These are phyloP conservation scores for Pseudophaeomoniella oleicola DNA, from an alignment of 2,329 filamentous ascomycete genomes.

Conservation along the genomic window DNA sequence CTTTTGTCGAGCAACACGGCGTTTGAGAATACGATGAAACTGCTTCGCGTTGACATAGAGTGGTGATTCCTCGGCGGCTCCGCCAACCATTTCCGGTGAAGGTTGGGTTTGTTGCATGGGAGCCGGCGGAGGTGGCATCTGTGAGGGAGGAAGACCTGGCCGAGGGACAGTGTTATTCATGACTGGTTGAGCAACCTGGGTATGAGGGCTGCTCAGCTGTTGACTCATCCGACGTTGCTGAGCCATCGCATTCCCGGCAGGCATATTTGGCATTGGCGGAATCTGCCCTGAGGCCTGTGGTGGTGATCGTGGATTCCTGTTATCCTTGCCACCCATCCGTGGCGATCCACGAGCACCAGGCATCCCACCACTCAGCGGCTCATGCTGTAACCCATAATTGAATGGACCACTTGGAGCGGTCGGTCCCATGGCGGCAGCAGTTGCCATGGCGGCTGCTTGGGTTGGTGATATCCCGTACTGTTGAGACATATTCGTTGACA, in stretches of 20 bases:
- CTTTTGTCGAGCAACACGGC: conserved; percentile 81
- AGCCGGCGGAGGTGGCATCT: conserved; percentile 35
- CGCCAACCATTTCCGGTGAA: conserved; percentile 64
- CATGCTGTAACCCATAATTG: conserved; percentile 59
- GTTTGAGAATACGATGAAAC: conserved; percentile 92
- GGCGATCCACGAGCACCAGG: conserved; percentile 52
- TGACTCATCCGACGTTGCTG: conserved; percentile 57
- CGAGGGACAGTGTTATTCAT: conserved; percentile 51
- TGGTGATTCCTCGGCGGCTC: conserved; percentile 71
- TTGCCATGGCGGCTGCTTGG: conserved; percentile 86
- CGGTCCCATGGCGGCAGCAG: conserved; percentile 69
- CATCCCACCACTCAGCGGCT: conserved; percentile 50
- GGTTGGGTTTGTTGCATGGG: conserved; percentile 53
- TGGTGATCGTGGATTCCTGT: conserved; percentile 64
- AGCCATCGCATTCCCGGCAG: conserved; percentile 40
- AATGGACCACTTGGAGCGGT: neutral
- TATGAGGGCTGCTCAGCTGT: conserved; percentile 56
- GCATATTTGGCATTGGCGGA: conserved; percentile 26
- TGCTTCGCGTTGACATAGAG: conserved; percentile 98
- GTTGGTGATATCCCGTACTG: conserved; percentile 66
- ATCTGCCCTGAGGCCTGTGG: conserved; percentile 38
- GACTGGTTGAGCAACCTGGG: conserved; percentile 59
- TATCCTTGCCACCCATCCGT: conserved; percentile 59
- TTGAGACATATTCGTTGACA: conserved; percentile 57
- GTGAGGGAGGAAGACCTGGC: conserved; percentile 34